These are phyloP conservation scores for Osmanthus fragrans DNA, from an alignment of 257 asterid genomes.

Conservation along the genomic window DNA sequence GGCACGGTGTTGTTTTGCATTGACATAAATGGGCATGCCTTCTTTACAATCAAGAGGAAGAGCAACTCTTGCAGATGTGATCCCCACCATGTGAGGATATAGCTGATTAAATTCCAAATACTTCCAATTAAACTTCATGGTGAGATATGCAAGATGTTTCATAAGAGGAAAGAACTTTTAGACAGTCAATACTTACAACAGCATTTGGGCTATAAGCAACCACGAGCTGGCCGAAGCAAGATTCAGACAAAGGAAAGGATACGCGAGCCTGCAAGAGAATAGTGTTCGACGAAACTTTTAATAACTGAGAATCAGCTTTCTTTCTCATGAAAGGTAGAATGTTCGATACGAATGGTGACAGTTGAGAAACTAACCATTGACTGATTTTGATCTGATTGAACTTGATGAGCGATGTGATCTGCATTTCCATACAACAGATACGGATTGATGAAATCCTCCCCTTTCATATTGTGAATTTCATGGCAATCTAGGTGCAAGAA, in stretches of 20 bases:
- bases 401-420: conserved; percentile 41
- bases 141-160: background rate
- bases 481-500: conserved; percentile 28
- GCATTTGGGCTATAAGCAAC: conserved; percentile 58
- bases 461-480: conserved; percentile 29
- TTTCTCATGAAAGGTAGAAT: background rate
- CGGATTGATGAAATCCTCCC: conserved; percentile 34
- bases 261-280: conserved; percentile 48
- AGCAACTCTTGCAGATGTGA: conserved; percentile 44
- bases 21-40: conserved; percentile 62
- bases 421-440: conserved; percentile 31
- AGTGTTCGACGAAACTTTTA: background rate
- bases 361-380: conserved; percentile 44
- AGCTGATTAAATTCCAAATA: conserved; percentile 40
- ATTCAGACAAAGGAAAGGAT: conserved; percentile 48
- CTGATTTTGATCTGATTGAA: conserved; percentile 42
- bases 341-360: background rate
- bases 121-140: background rate
- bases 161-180: background rate
- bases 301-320: background rate
- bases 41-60: conserved; percentile 64
- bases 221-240: conserved; percentile 46
- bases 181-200: conserved; percentile 38
- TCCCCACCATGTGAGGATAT: conserved; percentile 59
- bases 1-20: conserved; percentile 76